Conservation (phyloP, 495 filamentous ascomycete species). For the Tuber melanosporum region DNA sequence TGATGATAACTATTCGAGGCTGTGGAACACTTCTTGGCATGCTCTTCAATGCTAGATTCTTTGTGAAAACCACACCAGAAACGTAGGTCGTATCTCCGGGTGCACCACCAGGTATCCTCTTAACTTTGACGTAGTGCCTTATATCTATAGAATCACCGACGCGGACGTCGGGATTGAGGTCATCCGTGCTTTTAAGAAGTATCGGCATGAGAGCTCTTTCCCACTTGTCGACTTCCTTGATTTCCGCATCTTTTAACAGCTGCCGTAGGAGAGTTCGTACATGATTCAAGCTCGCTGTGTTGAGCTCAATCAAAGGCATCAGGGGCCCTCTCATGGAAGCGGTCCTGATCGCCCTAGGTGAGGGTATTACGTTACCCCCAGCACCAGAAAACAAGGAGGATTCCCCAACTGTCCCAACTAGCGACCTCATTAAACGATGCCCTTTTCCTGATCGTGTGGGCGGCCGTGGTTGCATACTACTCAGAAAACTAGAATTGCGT, state of each 20-base stretch:
- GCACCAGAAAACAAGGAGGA: constrained; percentile 29
- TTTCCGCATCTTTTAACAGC: constrained; percentile 65
- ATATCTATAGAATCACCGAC: constrained; percentile 93
- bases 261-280: constrained; percentile 78
- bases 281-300: constrained; percentile 78
- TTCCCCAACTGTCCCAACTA: constrained; percentile 33
- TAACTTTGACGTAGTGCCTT: constrained; percentile 95
- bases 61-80: constrained; percentile 92
- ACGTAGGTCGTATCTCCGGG: constrained; percentile 91
- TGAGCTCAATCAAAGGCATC: constrained; percentile 71
- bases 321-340: constrained; percentile 75
- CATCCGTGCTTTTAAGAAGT: constrained; percentile 82
- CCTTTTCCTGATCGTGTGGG: constrained; percentile 36
- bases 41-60: constrained; percentile 89
- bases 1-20: constrained; percentile 85
- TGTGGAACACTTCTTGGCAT: constrained; percentile 82
- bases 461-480: constrained; percentile 36
- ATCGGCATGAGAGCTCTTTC: constrained; percentile 89
- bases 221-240: constrained; percentile 70
- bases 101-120: constrained; percentile 83
- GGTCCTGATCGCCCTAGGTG: constrained; percentile 52
- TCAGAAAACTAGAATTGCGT: constrained; percentile 36
- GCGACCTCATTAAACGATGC: constrained; percentile 38
- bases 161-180: constrained; percentile 87
- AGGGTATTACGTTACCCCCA: constrained; percentile 26